Evolutionary conservation across 768 basidiomycete genomes (phyloP).

Genomic region (Leccinellum luteum): DNA sequence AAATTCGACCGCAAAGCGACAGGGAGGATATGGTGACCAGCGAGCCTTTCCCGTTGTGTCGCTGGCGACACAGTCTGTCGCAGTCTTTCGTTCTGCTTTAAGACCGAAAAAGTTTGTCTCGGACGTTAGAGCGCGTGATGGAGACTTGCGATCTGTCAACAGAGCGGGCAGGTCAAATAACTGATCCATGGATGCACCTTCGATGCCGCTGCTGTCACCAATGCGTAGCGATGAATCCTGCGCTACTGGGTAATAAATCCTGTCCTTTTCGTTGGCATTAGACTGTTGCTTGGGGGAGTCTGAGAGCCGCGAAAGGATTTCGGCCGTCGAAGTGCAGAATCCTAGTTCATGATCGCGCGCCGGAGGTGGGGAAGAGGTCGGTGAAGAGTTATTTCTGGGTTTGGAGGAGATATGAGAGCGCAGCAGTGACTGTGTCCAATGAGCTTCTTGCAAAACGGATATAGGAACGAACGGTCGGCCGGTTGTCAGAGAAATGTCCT

Average conservation of each 20-base stretch:
- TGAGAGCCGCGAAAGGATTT: slow-evolving; percentile 40
- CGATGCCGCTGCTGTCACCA: slow-evolving; percentile 60
- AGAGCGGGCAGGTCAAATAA: slow-evolving; percentile 47
- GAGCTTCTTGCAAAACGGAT: slow-evolving; percentile 65
- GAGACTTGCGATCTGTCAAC: slow-evolving; percentile 22
- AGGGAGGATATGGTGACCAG: slow-evolving; percentile 78
- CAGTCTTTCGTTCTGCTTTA: slow-evolving; percentile 42
- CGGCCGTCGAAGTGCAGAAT: slow-evolving; percentile 50
- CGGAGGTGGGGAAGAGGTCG: slow-evolving; percentile 38
- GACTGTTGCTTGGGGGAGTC: slow-evolving; percentile 16
- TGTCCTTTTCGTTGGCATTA: slow-evolving; percentile 24
- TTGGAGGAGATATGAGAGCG: slow-evolving; percentile 54
- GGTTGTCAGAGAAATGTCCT: slow-evolving; percentile 72
- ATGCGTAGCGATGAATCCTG: slow-evolving; percentile 69
- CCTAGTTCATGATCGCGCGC: slow-evolving; percentile 62
- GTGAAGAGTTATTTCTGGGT: slow-evolving; percentile 23
- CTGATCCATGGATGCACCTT: slow-evolving; percentile 65
- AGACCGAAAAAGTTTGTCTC: slow-evolving; percentile 69
- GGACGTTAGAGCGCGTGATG: slow-evolving; percentile 29
- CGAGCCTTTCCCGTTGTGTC: slow-evolving; percentile 44
- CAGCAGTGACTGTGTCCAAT: slow-evolving; percentile 76
- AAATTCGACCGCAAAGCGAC: slow-evolving; percentile 86
- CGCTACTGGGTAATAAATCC: slow-evolving; percentile 62
- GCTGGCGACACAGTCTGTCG: slow-evolving; percentile 39
- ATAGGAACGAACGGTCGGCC: slow-evolving; percentile 67